Conservation (phyloP, 179 eudicot genomes). For the Patellifolia procumbens region DNA sequence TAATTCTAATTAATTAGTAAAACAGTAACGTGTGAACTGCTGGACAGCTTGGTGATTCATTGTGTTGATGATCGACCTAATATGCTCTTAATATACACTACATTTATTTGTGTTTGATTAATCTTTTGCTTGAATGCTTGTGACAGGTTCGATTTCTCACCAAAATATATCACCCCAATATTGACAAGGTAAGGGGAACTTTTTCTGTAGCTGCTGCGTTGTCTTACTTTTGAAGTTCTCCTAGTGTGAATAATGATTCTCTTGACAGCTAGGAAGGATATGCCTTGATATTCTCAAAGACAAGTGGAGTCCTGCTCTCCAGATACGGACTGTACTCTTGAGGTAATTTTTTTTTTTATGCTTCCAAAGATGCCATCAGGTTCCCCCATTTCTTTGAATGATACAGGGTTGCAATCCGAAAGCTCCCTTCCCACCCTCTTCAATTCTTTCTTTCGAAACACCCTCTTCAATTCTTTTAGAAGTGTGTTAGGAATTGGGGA, state of each 20-base stretch:
- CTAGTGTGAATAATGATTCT: slow-evolving; percentile 5
- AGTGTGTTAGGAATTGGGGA: neutral
- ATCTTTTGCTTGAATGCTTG: slow-evolving; percentile 28
- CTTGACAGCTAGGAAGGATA: slow-evolving; percentile 83
- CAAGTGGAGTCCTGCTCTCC: slow-evolving; percentile 99
- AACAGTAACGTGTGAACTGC: no score
- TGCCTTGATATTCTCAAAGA: slow-evolving; percentile 96
- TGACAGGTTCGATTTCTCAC: slow-evolving; percentile 97
- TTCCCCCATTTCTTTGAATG: neutral
- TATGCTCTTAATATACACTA: neutral
- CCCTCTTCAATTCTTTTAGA: neutral
- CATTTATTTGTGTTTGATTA: neutral
- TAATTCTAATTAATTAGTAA: no score
- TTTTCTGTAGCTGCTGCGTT: neutral
- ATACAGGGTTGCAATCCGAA: neutral
- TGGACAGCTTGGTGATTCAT: neutral
- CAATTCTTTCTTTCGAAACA: neutral
- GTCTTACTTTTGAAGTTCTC: neutral
- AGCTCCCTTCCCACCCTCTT: neutral
- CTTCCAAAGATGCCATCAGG: neutral
- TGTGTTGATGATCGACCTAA: neutral
- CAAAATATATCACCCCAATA: slow-evolving; percentile 96
- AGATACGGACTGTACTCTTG: slow-evolving; percentile 87
- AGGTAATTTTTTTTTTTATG: slow-evolving; percentile 45
- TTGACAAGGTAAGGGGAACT: slow-evolving; percentile 57